phyloP scores from a whole-genome alignment of 495 filamentous ascomycete genomes.

The Hyaloscypha hepaticicola region DNA sequence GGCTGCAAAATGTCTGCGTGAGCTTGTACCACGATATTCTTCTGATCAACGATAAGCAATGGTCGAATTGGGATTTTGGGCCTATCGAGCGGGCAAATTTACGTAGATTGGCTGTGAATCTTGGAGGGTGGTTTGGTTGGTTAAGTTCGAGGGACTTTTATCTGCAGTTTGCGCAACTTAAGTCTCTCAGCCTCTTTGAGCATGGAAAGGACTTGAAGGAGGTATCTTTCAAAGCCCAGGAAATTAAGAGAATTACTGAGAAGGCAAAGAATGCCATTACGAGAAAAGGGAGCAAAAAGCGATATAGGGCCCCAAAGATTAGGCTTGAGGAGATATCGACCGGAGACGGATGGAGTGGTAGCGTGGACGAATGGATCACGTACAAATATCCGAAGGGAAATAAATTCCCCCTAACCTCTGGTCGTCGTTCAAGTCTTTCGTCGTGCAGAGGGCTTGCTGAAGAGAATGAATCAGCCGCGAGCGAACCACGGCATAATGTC shows the following conservation, averaged over 20 bases:
- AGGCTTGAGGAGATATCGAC: background rate
- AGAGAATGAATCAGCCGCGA: background rate
- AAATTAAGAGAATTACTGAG: background rate
- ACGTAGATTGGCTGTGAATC: background rate
- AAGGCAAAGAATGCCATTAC: background rate
- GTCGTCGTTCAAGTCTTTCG: background rate
- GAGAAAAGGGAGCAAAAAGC: background rate
- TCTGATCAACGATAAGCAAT: background rate
- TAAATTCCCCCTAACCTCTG: background rate
- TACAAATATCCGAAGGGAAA: constrained; percentile 8
- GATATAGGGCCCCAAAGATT: background rate
- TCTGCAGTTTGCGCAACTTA: background rate
- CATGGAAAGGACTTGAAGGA: background rate
- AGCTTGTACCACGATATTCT: constrained; percentile 6
- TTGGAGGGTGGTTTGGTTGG: background rate
- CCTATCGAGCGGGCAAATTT: background rate
- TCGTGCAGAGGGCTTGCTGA: background rate
- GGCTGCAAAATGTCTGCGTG: constrained; percentile 12
- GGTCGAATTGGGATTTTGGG: constrained; percentile 2
- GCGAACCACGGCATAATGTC: background rate
- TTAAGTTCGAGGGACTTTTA: background rate
- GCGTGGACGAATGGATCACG: constrained; percentile 4
- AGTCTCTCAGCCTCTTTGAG: background rate
- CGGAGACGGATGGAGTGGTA: background rate
- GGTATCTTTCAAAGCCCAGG: background rate